These are phyloP conservation scores for Grigorovia yakushimaensis DNA, from an alignment of 805 yeast genomes.

Conservation along the genomic window DNA sequence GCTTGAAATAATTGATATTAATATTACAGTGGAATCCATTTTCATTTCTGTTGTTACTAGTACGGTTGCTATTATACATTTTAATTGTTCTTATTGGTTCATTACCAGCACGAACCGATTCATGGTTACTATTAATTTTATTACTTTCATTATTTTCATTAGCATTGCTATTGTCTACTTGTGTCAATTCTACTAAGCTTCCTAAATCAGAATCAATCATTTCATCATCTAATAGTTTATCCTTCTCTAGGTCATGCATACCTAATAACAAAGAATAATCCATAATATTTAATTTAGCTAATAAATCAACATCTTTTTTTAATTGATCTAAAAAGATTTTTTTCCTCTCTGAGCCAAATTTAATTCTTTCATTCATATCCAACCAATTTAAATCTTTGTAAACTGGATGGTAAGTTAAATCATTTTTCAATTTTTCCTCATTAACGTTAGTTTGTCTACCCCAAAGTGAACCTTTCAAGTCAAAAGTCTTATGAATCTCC, in stretches of 20 bases:
- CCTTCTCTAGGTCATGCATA: constrained; percentile 63
- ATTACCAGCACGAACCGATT: background rate
- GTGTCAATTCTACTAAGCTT: constrained; percentile 2
- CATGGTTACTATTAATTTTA: background rate
- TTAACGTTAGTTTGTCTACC: constrained; percentile 52
- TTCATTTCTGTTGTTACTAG: background rate
- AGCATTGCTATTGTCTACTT: too few species aligned
- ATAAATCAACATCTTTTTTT: constrained; percentile 59
- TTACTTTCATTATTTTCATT: constrained; percentile 5
- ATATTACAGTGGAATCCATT: background rate
- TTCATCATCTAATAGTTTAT: constrained; percentile 16
- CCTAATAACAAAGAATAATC: constrained; percentile 90
- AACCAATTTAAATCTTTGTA: constrained; percentile 87
- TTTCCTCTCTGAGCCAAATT: constrained; percentile 65
- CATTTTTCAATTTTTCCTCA: constrained; percentile 11
- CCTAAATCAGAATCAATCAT: background rate
- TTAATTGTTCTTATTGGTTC: background rate
- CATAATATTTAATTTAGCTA: constrained; percentile 78
- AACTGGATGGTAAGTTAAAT: constrained; percentile 30
- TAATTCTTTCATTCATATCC: constrained; percentile 50
- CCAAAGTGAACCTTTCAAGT: constrained; percentile 85
- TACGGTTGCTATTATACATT: background rate
- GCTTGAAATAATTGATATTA: constrained; percentile 43
- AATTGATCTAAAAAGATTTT: constrained; percentile 58
- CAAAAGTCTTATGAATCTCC: constrained; percentile 77